Base-by-base conservation (phyloP, 2,329 filamentous ascomycete species). In the Trichoderma guizhouense region DNA sequence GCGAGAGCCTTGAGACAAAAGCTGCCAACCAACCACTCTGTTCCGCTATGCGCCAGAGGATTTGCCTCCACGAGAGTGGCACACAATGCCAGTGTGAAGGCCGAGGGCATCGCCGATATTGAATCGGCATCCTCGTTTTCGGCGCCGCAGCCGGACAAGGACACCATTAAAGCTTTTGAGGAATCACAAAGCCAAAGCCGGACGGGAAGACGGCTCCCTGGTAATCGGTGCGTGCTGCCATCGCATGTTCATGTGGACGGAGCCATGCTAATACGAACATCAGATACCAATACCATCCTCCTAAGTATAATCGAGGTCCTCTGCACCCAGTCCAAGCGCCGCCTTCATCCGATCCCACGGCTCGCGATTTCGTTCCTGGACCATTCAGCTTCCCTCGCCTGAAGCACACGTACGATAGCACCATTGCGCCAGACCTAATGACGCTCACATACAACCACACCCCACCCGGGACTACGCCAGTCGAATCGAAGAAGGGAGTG, bases 231-330 rank as follows among this genome's bases (percentile, higher is more conserved):
- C 75, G 81, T 75, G 43, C 15, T 36, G 7, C 30, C 58, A 63
- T 66, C 62, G 30, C 15, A 39, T 34, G 11, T 32, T 26, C 55
- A 66, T 24, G 2, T 28, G 14, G 15, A 30, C n/a, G 12, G 53
- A 43, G 15, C 67, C 18, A 34, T 26, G 67, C 57, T 69, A 51
- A 69, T 36, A 12, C 30, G 28, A 69, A 51, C 7, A 26, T 6
- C 74, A 97, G 95, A 87, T 99, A 98, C 84, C 93, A 97, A 83
- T 98, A 92, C 83, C 94, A 95, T 75, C 92, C 95, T 65, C 96
- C 96, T 74, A 96, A 95, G 84, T 99, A 95, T 87, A 91, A 97
- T 82, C 93, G 95, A 78, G 96, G 96, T 71, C 95, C 95, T 74
- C 87, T 98, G 28, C 95, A 98, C 81, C 96, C 96, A 65, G 90